Base-by-base conservation (phyloP, 345 rosid species). In the Eutrema yunnanense region DNA sequence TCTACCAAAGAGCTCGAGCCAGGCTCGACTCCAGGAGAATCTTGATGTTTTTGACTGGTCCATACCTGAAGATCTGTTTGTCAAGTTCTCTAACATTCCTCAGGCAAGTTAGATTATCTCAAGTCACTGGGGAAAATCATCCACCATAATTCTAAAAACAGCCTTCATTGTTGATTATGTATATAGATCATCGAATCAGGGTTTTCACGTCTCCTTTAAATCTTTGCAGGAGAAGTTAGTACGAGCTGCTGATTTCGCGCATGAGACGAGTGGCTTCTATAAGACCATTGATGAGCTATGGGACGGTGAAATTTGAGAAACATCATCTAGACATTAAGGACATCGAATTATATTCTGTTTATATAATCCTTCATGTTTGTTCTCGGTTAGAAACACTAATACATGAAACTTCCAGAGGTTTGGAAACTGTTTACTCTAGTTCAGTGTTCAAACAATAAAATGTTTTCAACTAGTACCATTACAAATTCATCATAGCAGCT, bases 1-100 rank as follows among this genome's bases (percentile, higher is more conserved):
- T 5, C 53, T 86, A n/a, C 86, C 90, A n/a, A 88, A 88, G 77
- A 88, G 87, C 67, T 79, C 82, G 3, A 82, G 60, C 67, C 83
- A 79, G 72, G 69, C 73, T 5, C 75, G 88, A 55, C 84, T 88
- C 59, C 47, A 36, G 32, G 80, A 82, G 14, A 86, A 88, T 62
- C 57, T 76, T 6, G 82, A 82, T 65, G 63, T 85, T 36, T 80
- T 78, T 56, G 83, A 78, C 65, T 85, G 87, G 83, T 75, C 73
- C 11, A 79, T 83, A 37, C 87, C 87, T 6, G 76, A 76, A 16
- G 83, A 83, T 50, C 38, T 80, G 74, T 26, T 78, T 62, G 51
- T 42, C 54, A 78, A 76, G 65, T 76, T 85, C 49, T 78, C 85
- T 46, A 77, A 81, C 69, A 83, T 86, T 40, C 81, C 83, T 22